phyloP scores from a whole-genome alignment of 306 rosid species.

The Cicer yamashitae region DNA sequence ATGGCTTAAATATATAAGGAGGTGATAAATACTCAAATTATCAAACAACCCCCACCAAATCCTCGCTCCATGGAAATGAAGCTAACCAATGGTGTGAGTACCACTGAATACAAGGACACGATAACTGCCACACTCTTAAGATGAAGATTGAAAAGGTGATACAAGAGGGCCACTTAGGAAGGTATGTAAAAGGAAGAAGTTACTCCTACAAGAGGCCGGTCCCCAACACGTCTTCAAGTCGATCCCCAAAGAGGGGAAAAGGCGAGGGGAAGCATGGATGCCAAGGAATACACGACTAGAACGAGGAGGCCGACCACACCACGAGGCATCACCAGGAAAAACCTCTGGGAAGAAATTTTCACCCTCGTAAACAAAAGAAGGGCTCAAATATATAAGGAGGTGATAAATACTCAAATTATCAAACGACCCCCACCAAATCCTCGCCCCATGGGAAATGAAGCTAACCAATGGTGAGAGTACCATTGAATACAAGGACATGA shows the following conservation, averaged over 20 bases:
- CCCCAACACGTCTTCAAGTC: neutral
- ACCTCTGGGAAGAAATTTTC: neutral
- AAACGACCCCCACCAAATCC: neutral
- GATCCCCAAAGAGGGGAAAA: neutral
- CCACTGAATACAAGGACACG: neutral
- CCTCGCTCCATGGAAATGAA: neutral
- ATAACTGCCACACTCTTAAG: neutral
- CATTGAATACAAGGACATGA: neutral
- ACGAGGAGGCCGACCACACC: too few species aligned
- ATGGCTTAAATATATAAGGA: neutral
- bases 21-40: neutral
- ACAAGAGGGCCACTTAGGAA: neutral
- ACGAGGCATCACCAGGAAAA: neutral
- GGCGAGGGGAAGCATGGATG: too few species aligned
- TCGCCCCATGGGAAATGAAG: neutral
- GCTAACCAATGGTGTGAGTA: neutral
- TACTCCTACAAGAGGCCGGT: neutral
- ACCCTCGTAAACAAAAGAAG: too few species aligned
- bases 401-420: neutral
- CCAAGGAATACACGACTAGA: too few species aligned
- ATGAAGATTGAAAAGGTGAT: too few species aligned
- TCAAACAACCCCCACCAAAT: neutral
- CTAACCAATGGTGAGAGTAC: neutral
- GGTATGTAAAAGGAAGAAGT: neutral
- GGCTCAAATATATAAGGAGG: neutral